phyloP scores from a whole-genome alignment of 805 yeast genomes.

The Candida pini region DNA sequence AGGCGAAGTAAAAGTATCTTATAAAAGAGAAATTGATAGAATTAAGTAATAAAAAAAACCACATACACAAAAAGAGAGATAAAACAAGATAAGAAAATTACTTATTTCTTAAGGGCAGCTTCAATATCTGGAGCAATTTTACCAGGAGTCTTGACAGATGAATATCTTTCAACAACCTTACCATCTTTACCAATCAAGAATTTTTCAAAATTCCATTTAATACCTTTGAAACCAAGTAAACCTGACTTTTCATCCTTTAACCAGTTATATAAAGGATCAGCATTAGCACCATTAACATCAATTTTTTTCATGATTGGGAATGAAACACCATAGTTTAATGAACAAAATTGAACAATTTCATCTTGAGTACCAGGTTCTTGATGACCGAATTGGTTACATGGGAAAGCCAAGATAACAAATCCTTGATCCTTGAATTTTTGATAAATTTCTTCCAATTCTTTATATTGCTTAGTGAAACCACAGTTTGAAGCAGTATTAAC shows the following conservation, averaged over 20 bases:
- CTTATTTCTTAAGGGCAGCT: constrained; percentile 37
- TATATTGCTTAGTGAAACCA: constrained; percentile 71
- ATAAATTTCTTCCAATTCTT: constrained; percentile 64
- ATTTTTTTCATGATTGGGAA: constrained; percentile 86
- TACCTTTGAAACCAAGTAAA: constrained; percentile 63
- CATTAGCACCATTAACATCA: constrained; percentile 80
- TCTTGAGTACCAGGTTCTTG: constrained; percentile 70
- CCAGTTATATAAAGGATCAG: constrained; percentile 76
- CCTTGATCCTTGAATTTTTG: constrained; percentile 59
- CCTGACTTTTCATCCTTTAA: constrained; percentile 60
- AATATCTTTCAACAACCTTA: constrained; percentile 44
- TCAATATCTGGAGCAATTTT: constrained; percentile 55
- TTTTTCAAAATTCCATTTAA: constrained; percentile 58
- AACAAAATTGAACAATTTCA: constrained; percentile 70
- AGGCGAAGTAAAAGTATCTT: background rate
- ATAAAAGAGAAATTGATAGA: background rate
- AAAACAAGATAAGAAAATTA: background rate
- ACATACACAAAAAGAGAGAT: background rate
- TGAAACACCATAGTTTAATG: constrained; percentile 78
- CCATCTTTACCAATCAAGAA: constrained; percentile 53
- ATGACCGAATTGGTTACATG: constrained; percentile 83
- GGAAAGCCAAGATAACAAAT: constrained; percentile 72
- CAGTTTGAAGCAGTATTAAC: constrained; percentile 90
- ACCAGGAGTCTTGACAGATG: constrained; percentile 64
- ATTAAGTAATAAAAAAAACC: background rate